Base-by-base conservation (phyloP, 2,329 filamentous ascomycete species). In the Xylogone sp. region DNA sequence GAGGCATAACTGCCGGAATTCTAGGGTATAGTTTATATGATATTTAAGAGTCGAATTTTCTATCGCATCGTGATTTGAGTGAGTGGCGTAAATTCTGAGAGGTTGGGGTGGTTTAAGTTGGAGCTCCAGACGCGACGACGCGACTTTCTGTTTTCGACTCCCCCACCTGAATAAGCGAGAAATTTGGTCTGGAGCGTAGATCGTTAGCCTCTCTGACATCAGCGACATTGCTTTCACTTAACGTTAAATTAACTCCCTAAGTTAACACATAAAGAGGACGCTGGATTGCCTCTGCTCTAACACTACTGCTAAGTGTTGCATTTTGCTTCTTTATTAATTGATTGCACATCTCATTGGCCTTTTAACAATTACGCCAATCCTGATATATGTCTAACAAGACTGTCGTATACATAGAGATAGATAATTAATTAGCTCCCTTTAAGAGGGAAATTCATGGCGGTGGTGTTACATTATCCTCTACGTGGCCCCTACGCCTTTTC, bases 391-490 rank as follows among this genome's bases (percentile, higher is more conserved):
- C n/a, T n/a, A n/a, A n/a, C n/a, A n/a, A n/a, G n/a, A n/a, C n/a
- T 27, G 34, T 16, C 34, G n/a, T 4, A 18, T 16, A 39, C 5
- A 10, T 27, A 27, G 24, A 5, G 24, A 27, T 39, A 39, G 34
- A 39, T 16, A 39, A 39, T 9, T 5, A 5, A 39, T 39, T 39
- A 39, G n/a, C n/a, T 39, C 34, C n/a, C 34, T 39, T 18, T 13
- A 39, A 39, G 34, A 18, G n/a, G 34, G n/a, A 39, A 39, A 42
- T 50, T 62, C 52, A 62, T 53, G 57, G 58, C 52, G 60, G 58
- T 53, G 60, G 60, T 58, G 58, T 55, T 55, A 59, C 57, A 61
- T 57, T 55, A 39, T 60, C 55, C 27, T 57, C 58, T 50, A 49
- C 51, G 27, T 53, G 48, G 7, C 42, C 48, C 13, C 50, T 51